Percentiles rank a stretch among this genome's conserved stretches.
phyloP scores from a whole-genome alignment of 1,139 yeast genomes.

The Pichia inconspicua region DNA sequence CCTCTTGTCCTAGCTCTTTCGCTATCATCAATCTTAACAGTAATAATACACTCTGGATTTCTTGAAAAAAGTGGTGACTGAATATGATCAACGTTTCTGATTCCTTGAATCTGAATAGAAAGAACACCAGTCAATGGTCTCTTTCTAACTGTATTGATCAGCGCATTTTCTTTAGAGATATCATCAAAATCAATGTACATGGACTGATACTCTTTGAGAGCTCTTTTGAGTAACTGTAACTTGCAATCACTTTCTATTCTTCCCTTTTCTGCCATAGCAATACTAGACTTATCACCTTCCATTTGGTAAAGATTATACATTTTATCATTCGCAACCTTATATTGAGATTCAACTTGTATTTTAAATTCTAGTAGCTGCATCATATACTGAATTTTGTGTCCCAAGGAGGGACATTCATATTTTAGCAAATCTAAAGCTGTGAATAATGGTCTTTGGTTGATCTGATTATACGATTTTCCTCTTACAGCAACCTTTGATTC shows the following conservation, averaged over 20 bases:
- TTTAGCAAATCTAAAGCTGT: slow-evolving; percentile 76
- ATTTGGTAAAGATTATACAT: slow-evolving; percentile 75
- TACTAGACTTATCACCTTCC: slow-evolving; percentile 84
- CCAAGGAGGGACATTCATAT: slow-evolving; percentile 89
- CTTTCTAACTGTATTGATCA: slow-evolving; percentile 64
- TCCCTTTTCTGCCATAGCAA: slow-evolving; percentile 86
- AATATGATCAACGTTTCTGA: slow-evolving; percentile 87
- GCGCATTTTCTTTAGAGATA: slow-evolving; percentile 53
- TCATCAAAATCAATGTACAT: slow-evolving; percentile 71
- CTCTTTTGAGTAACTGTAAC: slow-evolving; percentile 72
- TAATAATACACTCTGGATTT: slow-evolving; percentile 71
- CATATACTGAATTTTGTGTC: slow-evolving; percentile 95
- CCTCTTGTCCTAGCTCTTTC: slow-evolving; percentile 56
- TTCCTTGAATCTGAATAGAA: slow-evolving; percentile 60
- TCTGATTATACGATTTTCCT: slow-evolving; percentile 16
- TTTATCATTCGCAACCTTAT: slow-evolving; percentile 86
- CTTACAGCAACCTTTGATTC: not conserved
- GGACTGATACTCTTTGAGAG: slow-evolving; percentile 81
- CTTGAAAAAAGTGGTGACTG: slow-evolving; percentile 73
- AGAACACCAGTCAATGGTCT: slow-evolving; percentile 79
- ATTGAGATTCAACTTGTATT: slow-evolving; percentile 87
- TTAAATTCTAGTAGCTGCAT: slow-evolving; percentile 89
- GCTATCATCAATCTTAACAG: slow-evolving; percentile 80
- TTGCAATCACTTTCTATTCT: slow-evolving; percentile 77
- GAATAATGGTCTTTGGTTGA: slow-evolving; percentile 33